A percentile compares a stretch with the other conserved stretches of the same genome.
phyloP scores from a whole-genome alignment of 768 basidiomycete genomes.

The Mycena epipterygia region DNA sequence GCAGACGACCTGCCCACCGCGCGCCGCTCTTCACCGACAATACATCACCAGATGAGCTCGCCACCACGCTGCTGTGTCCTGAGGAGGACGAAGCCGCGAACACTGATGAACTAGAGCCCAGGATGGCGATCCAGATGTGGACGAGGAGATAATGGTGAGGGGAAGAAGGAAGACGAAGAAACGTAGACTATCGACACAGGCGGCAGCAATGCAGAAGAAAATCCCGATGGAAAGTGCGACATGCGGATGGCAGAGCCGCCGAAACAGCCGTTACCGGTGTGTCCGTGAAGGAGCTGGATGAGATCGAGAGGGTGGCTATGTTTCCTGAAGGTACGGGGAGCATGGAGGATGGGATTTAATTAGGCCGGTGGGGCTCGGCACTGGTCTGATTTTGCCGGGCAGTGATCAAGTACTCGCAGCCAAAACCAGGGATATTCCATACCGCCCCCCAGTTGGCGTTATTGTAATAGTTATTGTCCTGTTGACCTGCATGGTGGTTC shows the following conservation, averaged over 20 bases:
- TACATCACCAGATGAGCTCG: background rate
- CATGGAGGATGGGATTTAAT: background rate
- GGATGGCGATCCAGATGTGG: background rate
- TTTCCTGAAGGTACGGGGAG: background rate
- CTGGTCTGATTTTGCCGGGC: background rate
- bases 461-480: background rate
- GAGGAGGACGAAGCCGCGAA: background rate
- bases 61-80: background rate
- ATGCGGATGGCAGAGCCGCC: background rate
- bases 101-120: background rate
- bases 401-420: too few species aligned
- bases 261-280: background rate
- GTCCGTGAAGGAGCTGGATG: background rate
- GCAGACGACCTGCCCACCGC: too few species aligned
- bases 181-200: too few species aligned
- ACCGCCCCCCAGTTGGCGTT: background rate
- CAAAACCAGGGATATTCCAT: background rate
- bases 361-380: background rate
- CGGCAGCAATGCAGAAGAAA: background rate
- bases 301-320: background rate
- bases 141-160: background rate
- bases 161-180: background rate
- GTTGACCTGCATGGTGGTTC: background rate
- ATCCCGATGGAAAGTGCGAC: background rate
- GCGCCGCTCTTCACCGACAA: too few species aligned